Evolutionary conservation across 345 rosid genomes (phyloP), one percentile per base, ranked within the genome.

Genomic region (Corchorus olitorius): DNA sequence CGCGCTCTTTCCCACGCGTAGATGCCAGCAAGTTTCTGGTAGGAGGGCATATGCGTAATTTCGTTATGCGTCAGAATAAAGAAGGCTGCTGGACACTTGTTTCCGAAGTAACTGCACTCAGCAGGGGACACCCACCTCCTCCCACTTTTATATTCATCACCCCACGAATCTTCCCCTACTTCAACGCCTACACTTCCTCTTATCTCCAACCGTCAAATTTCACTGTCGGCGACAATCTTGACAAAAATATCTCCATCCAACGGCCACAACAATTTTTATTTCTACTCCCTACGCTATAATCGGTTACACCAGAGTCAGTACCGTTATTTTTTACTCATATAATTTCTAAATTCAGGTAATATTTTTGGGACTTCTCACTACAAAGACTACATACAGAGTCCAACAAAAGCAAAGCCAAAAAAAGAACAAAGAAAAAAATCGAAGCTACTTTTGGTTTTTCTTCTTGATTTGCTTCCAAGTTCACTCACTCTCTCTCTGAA

Each of bases 381-480:
- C 59, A 37, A n/a, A 70, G 75, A 20, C n/a, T 59, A 34, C 66
- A 70, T 59, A 34, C 66, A 70, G 55, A 65, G 79, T 76, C 4
- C 4, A 68, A 48, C 68, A 65, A 55, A 61, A 68, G 69, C 74
- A 69, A 71, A 48, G 73, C 66, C 4, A 17, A 37, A 6, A 15
- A 48, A 9, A 3, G 11, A 41, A 37, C 15, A 27, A 22, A 13
- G n/a, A 37, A 15, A 72, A 15, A 62, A 65, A 70, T 60, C 49
- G 70, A 58, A 37, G 84, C 19, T 63, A 62, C 78, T 75, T 70
- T 65, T 76, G 72, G 75, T 16, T 74, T 60, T 65, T 78, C 77
- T 65, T 33, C 88, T 82, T 82, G 79, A 66, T 83, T 82, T 82
- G 56, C 79, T 80, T 82, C 43, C 75, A 83, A 84, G 84, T 83